Evolutionary conservation across 352 stramenopile species (phyloP), one percentile per base, ranked within the genome.

Genomic region (Globisporangium megalacanthum): DNA sequence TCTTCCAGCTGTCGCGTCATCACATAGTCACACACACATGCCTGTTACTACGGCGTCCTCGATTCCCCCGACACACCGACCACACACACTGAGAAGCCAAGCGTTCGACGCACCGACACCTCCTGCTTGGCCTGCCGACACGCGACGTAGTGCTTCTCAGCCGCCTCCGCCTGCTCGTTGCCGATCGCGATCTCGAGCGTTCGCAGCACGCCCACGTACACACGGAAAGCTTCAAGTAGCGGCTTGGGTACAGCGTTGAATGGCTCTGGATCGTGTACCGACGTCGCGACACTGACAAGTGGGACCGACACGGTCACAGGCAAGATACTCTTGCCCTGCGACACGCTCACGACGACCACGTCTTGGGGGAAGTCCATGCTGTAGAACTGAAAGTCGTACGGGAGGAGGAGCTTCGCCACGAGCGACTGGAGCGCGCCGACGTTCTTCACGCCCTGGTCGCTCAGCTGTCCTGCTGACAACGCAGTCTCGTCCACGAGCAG

Each of bases 361-460:
- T 94, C 80, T 52, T 90, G 81, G 0, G 83, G 79, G 49, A 94
- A 94, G 49, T 92, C 81, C 73, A 89, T 90, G 48, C 72, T 83
- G 69, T 90, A 94, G 52, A 77, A 94, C 52, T 89, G 75, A 45
- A 94, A 94, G 47, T 94, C 84, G 57, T 94, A 94, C 13, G 79
- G 76, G 17, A 94, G 66, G 25, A 90, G 59, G 77, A 91, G 83
- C 62, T 88, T 90, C 29, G 75, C 68, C 3, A 92, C 70, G 14
- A 94, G 70, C 7, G 77, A 80, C 61, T 91, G 76, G 31, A 94
- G 60, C 9, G 79, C 81, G 4, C 65, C 72, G 31, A 94, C 58
- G 45, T 94, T 94, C 63, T 83, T 85, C 14, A 89, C 78, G 15
- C 81, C 84, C 50, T 87, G 71, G 1, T 85, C 79, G 49, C 79